These are phyloP conservation scores for Arthrocladium fulminans DNA, from an alignment of 2,329 filamentous ascomycete species.

Conservation along the genomic window DNA sequence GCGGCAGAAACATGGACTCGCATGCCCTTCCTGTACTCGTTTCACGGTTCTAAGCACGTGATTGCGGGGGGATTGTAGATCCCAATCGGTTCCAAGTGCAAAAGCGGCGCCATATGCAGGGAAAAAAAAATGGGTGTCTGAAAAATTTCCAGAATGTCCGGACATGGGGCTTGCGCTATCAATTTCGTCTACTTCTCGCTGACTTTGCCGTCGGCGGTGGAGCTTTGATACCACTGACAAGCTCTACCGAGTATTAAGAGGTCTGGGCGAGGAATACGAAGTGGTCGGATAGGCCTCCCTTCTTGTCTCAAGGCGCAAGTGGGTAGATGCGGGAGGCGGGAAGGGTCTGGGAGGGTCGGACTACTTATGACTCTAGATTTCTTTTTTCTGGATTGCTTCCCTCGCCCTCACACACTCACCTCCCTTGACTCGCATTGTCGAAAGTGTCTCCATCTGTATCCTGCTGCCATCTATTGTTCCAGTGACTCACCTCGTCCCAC, in stretches of 20 bases:
- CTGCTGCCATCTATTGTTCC: not conserved
- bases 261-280: not conserved
- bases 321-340: not conserved
- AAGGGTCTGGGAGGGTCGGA: not conserved
- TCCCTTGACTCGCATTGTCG: not conserved
- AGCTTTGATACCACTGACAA: too few relatives aligned
- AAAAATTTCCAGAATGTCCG: not conserved
- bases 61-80: too few relatives aligned
- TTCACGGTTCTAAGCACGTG: not conserved
- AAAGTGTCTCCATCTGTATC: not conserved
- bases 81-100: too few relatives aligned
- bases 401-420: not conserved
- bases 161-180: not conserved
- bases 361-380: not conserved
- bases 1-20: not conserved
- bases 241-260: too few relatives aligned
- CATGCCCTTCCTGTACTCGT: too few relatives aligned
- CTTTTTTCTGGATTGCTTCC: not conserved
- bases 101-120: not conserved
- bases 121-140: not conserved
- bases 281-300: not conserved
- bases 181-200: not conserved
- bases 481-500: not conserved
- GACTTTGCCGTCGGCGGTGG: not conserved
- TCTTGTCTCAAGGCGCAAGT: slow-evolving; percentile 9